Base-by-base conservation (phyloP, 2,329 filamentous ascomycete genomes). In the Stemphylium lycopersici region DNA sequence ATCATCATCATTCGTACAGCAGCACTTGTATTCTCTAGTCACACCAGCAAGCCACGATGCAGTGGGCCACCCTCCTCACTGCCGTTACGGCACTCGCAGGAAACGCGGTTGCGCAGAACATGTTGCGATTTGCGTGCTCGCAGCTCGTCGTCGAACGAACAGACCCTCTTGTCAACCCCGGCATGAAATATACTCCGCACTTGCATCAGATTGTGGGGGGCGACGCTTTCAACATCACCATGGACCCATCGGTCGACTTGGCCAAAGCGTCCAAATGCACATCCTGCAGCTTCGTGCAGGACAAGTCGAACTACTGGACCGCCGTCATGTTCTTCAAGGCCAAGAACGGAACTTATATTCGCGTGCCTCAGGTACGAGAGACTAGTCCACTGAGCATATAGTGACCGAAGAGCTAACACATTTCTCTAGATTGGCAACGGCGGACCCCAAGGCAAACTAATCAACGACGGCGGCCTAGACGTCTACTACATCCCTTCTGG, bases 241-340 rank as follows among this genome's bases (percentile, higher is more conserved):
- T 73, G 70, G 68, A 73, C 46, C 70, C 70, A 3, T 33, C 43
- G 12, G 57, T 61, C 32, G 69, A 72, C 49, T 55, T 59, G 0
- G 60, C 66, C 16, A 44, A 63, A 48, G 40, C 55, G 4, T 72
- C 70, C 11, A 73, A 59, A 20, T 73, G 70, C 62, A 73, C 70
- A 49, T 72, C 69, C 4, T 73, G 70, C 59, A 66, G 51, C 40
- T 72, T 71, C 49, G 43, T 52, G 10, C 66, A 73, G 49, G 70
- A 73, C 33, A 70, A 68, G 59, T 70, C 67, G 1, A 73, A 72
- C 49, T 73, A 73, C 56, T 73, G 70, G 70, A 73, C 70, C 5
- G 70, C 70, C 1, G 70, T 73, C 40, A 73, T 73, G 70, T 73
- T 73, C 65, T 73, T 72, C 64, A 67, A 73, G 49, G 58, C 63